Evolutionary conservation across 805 yeast genomes (phyloP).

Genomic region (Candida odintsovae): DNA sequence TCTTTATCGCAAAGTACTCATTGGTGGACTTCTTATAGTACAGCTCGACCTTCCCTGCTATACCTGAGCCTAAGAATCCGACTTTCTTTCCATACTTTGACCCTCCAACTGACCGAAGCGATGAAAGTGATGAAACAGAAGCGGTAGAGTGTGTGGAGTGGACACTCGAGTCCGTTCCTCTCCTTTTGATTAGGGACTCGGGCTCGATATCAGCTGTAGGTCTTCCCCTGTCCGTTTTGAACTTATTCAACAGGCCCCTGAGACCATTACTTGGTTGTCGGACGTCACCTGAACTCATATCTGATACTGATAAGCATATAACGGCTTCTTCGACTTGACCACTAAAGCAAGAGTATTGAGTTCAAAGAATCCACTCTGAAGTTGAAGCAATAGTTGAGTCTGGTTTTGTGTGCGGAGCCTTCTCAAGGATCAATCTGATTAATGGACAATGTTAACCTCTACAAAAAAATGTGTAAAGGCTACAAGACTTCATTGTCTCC

Average conservation of each 20-base stretch:
- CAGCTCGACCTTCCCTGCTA: constrained; percentile 32
- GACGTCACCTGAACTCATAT: background rate
- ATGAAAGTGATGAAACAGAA: background rate
- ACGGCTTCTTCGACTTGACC: too few species aligned
- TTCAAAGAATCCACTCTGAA: too few species aligned
- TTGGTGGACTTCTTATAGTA: constrained; percentile 14
- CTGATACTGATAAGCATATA: background rate
- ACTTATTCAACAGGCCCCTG: background rate
- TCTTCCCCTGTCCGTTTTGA: background rate
- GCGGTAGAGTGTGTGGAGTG: background rate
- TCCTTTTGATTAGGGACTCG: background rate
- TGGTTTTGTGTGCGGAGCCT: too few species aligned
- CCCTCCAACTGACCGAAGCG: background rate
- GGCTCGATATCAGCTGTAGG: background rate
- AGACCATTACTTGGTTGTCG: background rate
- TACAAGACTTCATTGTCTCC: too few species aligned
- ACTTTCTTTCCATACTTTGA: constrained; percentile 16
- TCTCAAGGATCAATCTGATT: too few species aligned
- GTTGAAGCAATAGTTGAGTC: too few species aligned
- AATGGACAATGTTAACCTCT: too few species aligned
- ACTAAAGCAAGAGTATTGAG: too few species aligned
- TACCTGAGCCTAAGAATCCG: constrained; percentile 24
- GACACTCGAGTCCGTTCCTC: background rate
- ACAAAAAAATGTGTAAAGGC: too few species aligned
- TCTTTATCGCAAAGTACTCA: constrained; percentile 37